Evolutionary conservation across 371 early-diverging fungal species (phyloP).

Genomic region (Umbelopsis sp.): DNA sequence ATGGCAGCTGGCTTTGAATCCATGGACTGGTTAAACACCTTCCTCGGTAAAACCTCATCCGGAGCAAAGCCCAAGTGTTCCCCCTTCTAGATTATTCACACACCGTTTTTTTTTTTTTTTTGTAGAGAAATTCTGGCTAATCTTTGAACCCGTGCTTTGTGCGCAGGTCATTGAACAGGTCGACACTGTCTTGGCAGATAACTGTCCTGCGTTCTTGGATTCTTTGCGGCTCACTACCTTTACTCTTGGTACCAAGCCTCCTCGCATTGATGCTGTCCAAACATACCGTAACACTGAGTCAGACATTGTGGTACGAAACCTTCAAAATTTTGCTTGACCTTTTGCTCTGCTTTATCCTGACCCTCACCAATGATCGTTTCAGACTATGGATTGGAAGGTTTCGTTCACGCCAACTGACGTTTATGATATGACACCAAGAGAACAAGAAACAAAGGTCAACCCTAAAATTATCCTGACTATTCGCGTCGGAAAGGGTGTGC

Average conservation of each 20-base stretch:
- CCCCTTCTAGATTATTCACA: neutral
- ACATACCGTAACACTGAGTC: constrained; percentile 76
- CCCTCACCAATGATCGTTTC: constrained; percentile 24
- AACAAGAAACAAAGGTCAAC: constrained; percentile 70
- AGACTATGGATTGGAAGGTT: constrained; percentile 94
- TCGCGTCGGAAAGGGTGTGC: constrained; percentile 85
- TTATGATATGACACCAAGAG: constrained; percentile 62
- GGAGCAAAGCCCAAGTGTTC: too few species aligned
- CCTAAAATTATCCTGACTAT: constrained; percentile 95
- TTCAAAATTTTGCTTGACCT: neutral
- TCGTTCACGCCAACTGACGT: constrained; percentile 86
- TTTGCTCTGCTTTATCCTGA: neutral
- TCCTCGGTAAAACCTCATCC: constrained; percentile 47
- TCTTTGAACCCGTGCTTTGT: constrained; percentile 92
- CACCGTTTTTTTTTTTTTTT: neutral
- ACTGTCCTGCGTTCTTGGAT: constrained; percentile 88
- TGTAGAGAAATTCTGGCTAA: constrained; percentile 84
- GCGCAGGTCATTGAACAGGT: constrained; percentile 74
- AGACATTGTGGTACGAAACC: constrained; percentile 73
- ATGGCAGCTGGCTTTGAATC: constrained; percentile 72
- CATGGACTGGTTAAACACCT: constrained; percentile 97
- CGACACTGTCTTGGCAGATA: constrained; percentile 75
- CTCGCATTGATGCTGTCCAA: constrained; percentile 86
- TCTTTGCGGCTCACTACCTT: constrained; percentile 90
- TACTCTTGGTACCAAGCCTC: constrained; percentile 96